These are phyloP conservation scores for Sphenostylis stenocarpa DNA, from an alignment of 306 rosid species.

Conservation along the genomic window DNA sequence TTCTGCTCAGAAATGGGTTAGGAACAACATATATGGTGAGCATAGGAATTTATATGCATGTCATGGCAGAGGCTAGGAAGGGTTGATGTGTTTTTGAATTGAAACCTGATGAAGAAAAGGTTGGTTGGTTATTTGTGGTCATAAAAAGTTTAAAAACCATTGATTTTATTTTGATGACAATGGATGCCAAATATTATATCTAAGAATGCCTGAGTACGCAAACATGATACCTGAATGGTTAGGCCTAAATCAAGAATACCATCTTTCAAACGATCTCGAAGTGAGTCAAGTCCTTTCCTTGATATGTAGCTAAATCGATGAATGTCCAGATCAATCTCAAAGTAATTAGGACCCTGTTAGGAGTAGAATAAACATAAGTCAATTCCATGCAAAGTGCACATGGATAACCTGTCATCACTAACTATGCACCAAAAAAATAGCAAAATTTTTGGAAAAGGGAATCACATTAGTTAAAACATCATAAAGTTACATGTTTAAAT, in stretches of 20 bases:
- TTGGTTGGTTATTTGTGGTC: not conserved
- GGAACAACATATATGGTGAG: not conserved
- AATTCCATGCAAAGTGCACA: not conserved
- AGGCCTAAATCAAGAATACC: constrained; percentile 82
- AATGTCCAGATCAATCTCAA: constrained; percentile 96
- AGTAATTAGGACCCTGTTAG: constrained; percentile 79
- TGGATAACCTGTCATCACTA: not conserved
- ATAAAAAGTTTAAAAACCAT: not conserved
- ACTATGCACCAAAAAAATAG: not conserved
- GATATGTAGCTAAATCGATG: constrained; percentile 96
- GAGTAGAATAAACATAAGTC: constrained; percentile 8
- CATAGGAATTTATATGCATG: not conserved
- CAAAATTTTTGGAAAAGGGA: not conserved
- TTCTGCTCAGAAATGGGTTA: not conserved
- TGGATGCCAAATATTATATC: not conserved
- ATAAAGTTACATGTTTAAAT: not conserved
- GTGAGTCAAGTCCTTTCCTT: constrained; percentile 88
- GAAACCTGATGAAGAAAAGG: not conserved
- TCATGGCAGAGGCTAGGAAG: not conserved
- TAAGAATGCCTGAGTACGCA: not conserved
- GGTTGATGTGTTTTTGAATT: not conserved
- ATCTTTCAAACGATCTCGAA: constrained; percentile 72
- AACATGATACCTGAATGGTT: constrained; percentile 73
- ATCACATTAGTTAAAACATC: not conserved
- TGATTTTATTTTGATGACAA: not conserved